phyloP scores from a whole-genome alignment of 1,284 basidiomycete genomes.

The Lignosus rhinocerotis region DNA sequence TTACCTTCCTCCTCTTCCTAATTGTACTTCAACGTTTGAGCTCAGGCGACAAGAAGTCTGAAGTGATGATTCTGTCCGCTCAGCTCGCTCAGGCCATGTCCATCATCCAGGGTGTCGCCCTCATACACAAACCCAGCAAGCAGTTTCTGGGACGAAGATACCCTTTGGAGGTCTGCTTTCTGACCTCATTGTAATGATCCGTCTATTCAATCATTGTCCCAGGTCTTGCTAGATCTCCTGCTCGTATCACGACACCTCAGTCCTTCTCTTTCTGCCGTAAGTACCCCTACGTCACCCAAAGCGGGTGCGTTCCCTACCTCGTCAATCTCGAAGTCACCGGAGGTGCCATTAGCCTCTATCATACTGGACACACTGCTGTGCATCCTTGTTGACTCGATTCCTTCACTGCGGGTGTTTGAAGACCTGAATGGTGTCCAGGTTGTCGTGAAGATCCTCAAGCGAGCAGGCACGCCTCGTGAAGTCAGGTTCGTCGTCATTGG shows the following conservation, averaged over 20 bases:
- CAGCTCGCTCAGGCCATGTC: constrained; percentile 61
- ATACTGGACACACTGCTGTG: constrained; percentile 83
- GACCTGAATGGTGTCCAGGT: constrained; percentile 72
- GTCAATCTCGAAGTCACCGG: constrained; percentile 8
- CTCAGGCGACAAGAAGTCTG: constrained; percentile 42
- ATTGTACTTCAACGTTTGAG: too few relatives aligned
- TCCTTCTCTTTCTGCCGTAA: constrained; percentile 30
- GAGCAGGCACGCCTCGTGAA: constrained; percentile 78
- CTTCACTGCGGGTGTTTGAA: constrained; percentile 77
- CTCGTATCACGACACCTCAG: constrained; percentile 64
- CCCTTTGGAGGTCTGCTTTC: constrained; percentile 64
- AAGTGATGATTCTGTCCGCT: constrained; percentile 43
- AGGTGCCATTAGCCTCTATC: constrained; percentile 49
- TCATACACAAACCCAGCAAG: constrained; percentile 73
- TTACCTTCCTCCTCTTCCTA: accelerated
- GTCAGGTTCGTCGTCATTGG: constrained; percentile 63
- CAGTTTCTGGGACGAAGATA: constrained; percentile 66
- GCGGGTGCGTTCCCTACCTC: constrained; percentile 20
- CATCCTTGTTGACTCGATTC: constrained; percentile 79
- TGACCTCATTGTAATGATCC: too few relatives aligned
- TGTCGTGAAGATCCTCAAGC: constrained; percentile 81
- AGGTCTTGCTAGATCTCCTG: constrained; percentile 70
- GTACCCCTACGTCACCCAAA: constrained; percentile 19
- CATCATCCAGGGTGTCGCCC: constrained; percentile 77
- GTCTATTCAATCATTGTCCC: background rate